Conservation (phyloP, 2,329 filamentous ascomycete species). For the Hymenoscyphus albidus region DNA sequence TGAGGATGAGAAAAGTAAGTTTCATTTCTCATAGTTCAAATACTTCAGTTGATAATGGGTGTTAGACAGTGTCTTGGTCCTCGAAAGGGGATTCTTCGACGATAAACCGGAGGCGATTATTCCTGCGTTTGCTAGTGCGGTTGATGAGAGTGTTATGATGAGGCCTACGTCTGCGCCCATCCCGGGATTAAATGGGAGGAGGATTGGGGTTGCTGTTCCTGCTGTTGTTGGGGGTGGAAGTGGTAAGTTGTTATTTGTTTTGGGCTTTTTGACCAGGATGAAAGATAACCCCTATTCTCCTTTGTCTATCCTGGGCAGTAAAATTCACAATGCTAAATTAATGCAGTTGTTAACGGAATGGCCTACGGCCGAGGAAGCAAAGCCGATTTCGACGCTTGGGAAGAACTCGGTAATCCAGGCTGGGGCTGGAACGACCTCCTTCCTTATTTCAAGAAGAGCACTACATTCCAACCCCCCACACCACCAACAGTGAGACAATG, state of each 20-base stretch:
- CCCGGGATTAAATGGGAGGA: not conserved
- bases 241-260: not conserved
- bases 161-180: slow-evolving; percentile 1
- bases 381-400: slow-evolving; percentile 33
- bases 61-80: slow-evolving; percentile 4
- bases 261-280: too few species aligned
- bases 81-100: slow-evolving; percentile 9
- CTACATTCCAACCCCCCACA: slow-evolving; percentile 19
- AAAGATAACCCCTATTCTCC: too few species aligned
- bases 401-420: slow-evolving; percentile 40
- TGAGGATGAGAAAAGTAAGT: slow-evolving; percentile 3
- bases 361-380: slow-evolving; percentile 1
- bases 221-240: slow-evolving; percentile 8
- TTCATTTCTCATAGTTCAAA: not conserved
- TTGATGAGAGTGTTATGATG: slow-evolving; percentile 33
- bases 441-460: slow-evolving; percentile 41
- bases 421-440: slow-evolving; percentile 43
- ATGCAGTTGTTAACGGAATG: slow-evolving; percentile 6
- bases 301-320: not conserved
- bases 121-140: slow-evolving; percentile 1
- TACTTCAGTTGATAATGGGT: not conserved
- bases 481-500: slow-evolving; percentile 8
- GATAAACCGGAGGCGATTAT: slow-evolving; percentile 8
- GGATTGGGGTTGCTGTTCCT: slow-evolving; percentile 2
- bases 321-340: not conserved